phyloP scores from a whole-genome alignment of 1,284 basidiomycete species.

The Afroboletus lepidellus region DNA sequence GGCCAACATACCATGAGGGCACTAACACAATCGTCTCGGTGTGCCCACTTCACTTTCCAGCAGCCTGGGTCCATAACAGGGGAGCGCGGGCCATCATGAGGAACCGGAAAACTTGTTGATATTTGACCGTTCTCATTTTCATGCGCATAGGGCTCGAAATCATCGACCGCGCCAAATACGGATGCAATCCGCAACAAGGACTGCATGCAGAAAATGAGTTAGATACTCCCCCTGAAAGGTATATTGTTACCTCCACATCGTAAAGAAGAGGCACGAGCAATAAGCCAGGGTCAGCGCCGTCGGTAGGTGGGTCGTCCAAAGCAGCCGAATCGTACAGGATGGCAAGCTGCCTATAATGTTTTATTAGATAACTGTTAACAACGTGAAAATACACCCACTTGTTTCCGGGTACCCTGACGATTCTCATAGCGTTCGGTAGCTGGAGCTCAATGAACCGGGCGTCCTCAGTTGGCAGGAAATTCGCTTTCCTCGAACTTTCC shows the following conservation, averaged over 20 bases:
- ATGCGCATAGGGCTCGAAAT: slow-evolving; percentile 30
- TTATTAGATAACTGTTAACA: slow-evolving; percentile 1
- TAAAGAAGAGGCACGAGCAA: slow-evolving; percentile 56
- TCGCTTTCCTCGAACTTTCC: slow-evolving; percentile 14
- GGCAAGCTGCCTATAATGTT: slow-evolving; percentile 44
- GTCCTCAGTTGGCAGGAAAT: slow-evolving; percentile 15
- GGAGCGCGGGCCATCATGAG: slow-evolving; percentile 55
- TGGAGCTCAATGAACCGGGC: slow-evolving; percentile 37
- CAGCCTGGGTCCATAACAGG: slow-evolving; percentile 55
- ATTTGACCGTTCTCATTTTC: slow-evolving; percentile 23
- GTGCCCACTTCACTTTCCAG: slow-evolving; percentile 76
- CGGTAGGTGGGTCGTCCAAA: slow-evolving; percentile 32
- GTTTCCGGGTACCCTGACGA: slow-evolving; percentile 33
- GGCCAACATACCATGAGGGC: slow-evolving; percentile 57
- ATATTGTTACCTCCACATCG: slow-evolving; percentile 50
- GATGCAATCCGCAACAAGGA: slow-evolving; percentile 46
- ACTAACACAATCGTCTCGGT: slow-evolving; percentile 69
- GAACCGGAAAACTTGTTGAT: slow-evolving; percentile 38
- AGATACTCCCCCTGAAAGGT: not conserved
- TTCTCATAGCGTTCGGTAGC: slow-evolving; percentile 54
- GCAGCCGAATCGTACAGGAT: slow-evolving; percentile 59
- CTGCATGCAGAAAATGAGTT: slow-evolving; percentile 26
- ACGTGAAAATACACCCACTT: slow-evolving; percentile 21
- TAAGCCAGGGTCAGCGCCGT: slow-evolving; percentile 36
- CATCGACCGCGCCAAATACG: slow-evolving; percentile 59